A percentile compares a stretch with the other conserved stretches of the same genome.
Evolutionary conservation across 78 protist genomes (phyloP).

Genomic region (Dictyostelium intermedium): DNA sequence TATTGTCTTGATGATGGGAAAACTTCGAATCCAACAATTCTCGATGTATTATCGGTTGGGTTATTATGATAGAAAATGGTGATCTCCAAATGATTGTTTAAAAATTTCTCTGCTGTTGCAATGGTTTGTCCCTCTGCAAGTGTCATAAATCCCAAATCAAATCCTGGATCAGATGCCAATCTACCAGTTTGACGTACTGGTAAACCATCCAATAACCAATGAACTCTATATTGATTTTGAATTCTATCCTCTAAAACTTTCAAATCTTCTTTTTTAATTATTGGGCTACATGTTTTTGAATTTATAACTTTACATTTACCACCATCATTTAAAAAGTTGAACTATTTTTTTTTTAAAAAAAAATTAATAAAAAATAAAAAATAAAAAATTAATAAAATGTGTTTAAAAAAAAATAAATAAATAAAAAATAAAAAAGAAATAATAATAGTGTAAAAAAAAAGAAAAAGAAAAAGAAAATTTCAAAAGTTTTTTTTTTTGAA

Average conservation of each 20-base stretch:
- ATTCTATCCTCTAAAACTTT: constrained; percentile 5
- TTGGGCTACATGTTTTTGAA: background rate
- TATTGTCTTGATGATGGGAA: constrained; percentile 64
- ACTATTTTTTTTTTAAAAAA: background rate
- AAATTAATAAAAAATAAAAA: background rate
- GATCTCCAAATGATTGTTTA: constrained; percentile 87
- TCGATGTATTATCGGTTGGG: background rate
- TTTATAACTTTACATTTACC: constrained; percentile 10
- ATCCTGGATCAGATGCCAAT: constrained; percentile 44
- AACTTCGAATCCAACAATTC: constrained; percentile 90
- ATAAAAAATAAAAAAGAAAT: no score
- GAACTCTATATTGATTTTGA: background rate
- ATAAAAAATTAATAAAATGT: background rate
- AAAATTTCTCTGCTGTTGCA: background rate
- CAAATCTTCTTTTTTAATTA: background rate
- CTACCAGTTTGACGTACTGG: constrained; percentile 31
- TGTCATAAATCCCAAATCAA: constrained; percentile 12
- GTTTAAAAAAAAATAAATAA: no score
- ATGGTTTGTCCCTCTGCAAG: background rate
- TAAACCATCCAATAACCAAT: constrained; percentile 71
- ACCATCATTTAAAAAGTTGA: background rate
- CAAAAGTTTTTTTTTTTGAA: no score
- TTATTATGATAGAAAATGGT: constrained; percentile 60
- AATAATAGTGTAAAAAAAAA: no score
- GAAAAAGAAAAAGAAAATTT: background rate